Base-by-base conservation (phyloP, 2,329 filamentous ascomycete genomes). In the Aspergillus caelatus region DNA sequence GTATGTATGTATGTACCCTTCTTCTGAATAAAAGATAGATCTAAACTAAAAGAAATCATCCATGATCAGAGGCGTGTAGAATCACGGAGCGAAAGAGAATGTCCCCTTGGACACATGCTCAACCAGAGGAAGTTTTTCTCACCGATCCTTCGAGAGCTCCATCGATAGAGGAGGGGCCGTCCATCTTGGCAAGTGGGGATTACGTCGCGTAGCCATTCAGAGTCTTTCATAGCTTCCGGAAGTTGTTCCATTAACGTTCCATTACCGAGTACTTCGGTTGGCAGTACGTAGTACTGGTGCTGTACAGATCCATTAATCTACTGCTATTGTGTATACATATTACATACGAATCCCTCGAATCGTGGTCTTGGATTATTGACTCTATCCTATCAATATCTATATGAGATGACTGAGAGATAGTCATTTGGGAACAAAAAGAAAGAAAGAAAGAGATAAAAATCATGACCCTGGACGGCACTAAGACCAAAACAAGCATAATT, bases 141-240 rank as follows among this genome's bases (percentile, higher is more conserved):
- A 55, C 32, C 52, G 52, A 55, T 55, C 11, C 36, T 55, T 39
- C 52, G 52, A 55, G 52, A 55, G n/a, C 52, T n/a, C n/a, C 26
- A 21, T 55, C 32, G 21, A 55, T 39, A 55, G n/a, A 55, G 30
- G 52, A 54, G 52, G 52, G 52, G 34, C 32, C 52, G 23, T 19
- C 1, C n/a, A 36, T 39, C 52, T 55, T 55, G 52, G 52, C 52
- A 55, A 55, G 52, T 55, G 52, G 52, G n/a, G 52, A 9, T 55
- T 55, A 14, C 21, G 52, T 55, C 39, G 34, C 52, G 52, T 55
- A 55, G 34, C 52, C 34, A 39, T 39, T 55, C n/a, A 39, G 12
- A 23, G 11, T 23, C 2, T 21, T 6, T 19, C 5, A 36, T 14
- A 12, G 9, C 11, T 11, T 34, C 21, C 52, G 32, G 52, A 54